phyloP scores from a whole-genome alignment of 108 stramenopile genomes.

The Conticribra guillardii region DNA sequence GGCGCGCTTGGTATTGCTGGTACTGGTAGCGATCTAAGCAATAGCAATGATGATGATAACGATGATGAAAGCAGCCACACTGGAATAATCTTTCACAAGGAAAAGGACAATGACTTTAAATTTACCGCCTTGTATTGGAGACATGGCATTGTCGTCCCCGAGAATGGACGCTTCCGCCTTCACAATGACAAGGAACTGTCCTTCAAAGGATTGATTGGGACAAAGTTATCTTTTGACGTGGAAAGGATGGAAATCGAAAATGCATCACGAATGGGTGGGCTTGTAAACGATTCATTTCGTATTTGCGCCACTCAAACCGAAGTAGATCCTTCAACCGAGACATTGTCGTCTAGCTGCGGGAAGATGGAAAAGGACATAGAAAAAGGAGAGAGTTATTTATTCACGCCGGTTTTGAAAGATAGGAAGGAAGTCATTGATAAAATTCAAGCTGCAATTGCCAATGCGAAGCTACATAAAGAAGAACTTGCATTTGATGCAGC shows the following conservation, averaged over 20 bases:
- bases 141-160: neutral
- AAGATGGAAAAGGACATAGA: neutral
- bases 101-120: neutral
- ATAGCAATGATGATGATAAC: neutral
- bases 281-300: conserved; percentile 24
- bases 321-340: neutral
- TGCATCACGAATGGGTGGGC: conserved; percentile 12
- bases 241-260: neutral
- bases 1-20: no score
- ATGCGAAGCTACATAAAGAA: conserved; percentile 1
- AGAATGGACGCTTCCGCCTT: neutral
- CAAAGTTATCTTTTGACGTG: neutral
- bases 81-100: neutral
- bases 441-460: conserved; percentile 12
- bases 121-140: neutral
- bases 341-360: neutral
- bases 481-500: neutral
- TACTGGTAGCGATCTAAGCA: neutral
- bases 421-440: conserved; percentile 22
- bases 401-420: conserved; percentile 29
- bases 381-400: conserved; percentile 4
- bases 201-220: neutral
- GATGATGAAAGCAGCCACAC: neutral
- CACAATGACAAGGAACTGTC: neutral
- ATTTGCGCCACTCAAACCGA: neutral